These are phyloP conservation scores for Paraleonurus japonicus DNA, from an alignment of 257 asterid genomes.

Conservation along the genomic window DNA sequence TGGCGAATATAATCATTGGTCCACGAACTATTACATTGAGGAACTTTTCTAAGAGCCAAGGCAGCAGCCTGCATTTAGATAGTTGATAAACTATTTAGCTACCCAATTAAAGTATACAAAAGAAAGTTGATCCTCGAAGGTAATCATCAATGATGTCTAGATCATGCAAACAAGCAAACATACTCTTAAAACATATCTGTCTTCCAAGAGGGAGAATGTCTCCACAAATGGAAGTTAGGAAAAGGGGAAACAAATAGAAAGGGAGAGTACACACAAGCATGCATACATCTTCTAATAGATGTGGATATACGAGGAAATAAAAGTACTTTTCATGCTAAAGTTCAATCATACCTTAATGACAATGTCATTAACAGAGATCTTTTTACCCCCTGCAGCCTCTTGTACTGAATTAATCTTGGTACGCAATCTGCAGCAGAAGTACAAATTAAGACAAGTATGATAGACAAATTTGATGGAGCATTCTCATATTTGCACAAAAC, in stretches of 20 bases:
- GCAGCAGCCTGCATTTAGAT: slow-evolving; percentile 88
- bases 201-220: not conserved
- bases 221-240: not conserved
- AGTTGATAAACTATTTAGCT: slow-evolving; percentile 1
- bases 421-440: slow-evolving; percentile 62
- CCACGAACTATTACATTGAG: slow-evolving; percentile 98
- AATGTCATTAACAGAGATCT: slow-evolving; percentile 88
- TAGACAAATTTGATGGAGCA: not conserved
- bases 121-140: not conserved
- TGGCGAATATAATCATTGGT: slow-evolving; percentile 94
- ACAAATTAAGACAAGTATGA: slow-evolving; percentile 17
- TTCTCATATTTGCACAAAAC: slow-evolving; percentile 16
- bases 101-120: not conserved
- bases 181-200: not conserved
- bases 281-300: not conserved
- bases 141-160: not conserved
- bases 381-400: slow-evolving; percentile 97
- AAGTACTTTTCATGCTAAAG: not conserved
- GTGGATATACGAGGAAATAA: not conserved
- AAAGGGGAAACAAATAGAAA: not conserved
- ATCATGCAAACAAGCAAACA: not conserved
- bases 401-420: slow-evolving; percentile 70
- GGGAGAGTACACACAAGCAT: not conserved
- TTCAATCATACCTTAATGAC: slow-evolving; percentile 74
- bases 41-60: slow-evolving; percentile 94